phyloP scores from a whole-genome alignment of 768 basidiomycete species.

The Porpolomopsis calyptriformis region DNA sequence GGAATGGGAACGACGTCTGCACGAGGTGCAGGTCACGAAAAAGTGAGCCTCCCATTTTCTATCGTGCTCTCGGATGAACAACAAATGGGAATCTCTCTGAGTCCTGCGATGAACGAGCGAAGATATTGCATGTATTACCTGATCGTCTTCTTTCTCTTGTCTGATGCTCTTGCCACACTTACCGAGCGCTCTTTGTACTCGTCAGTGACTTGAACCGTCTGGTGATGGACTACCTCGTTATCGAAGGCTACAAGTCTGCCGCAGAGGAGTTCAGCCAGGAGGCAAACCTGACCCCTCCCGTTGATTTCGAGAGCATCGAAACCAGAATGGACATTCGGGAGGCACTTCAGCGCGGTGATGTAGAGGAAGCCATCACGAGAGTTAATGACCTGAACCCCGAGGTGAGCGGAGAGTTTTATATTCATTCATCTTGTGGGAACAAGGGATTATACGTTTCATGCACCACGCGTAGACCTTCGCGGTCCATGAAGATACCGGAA shows the following conservation, averaged over 20 bases:
- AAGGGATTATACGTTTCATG: slow-evolving; percentile 90
- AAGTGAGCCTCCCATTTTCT: slow-evolving; percentile 50
- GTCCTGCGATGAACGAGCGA: slow-evolving; percentile 50
- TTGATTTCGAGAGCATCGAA: slow-evolving; percentile 88
- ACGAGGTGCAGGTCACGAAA: slow-evolving; percentile 78
- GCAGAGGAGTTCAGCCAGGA: slow-evolving; percentile 93
- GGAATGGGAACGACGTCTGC: slow-evolving; percentile 80
- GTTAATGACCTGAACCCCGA: slow-evolving; percentile 96
- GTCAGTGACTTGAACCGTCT: slow-evolving; percentile 85
- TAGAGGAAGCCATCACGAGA: slow-evolving; percentile 89
- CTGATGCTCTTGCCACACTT: slow-evolving; percentile 9
- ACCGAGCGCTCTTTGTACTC: slow-evolving; percentile 15
- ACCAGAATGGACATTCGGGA: slow-evolving; percentile 91
- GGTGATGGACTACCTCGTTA: slow-evolving; percentile 95
- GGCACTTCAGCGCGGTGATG: slow-evolving; percentile 86
- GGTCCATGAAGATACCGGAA: slow-evolving; percentile 78
- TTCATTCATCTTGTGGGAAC: slow-evolving; percentile 14
- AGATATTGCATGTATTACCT: slow-evolving; percentile 83
- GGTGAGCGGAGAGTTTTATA: slow-evolving; percentile 43
- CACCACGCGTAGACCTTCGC: slow-evolving; percentile 87
- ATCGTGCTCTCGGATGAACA: slow-evolving; percentile 44
- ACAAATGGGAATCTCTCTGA: slow-evolving; percentile 99
- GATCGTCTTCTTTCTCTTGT: slow-evolving; percentile 31
- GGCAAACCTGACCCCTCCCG: slow-evolving; percentile 61
- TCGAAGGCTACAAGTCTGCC: slow-evolving; percentile 93